Base-by-base conservation (phyloP, 225 moss, liverwort and hornwort species). In the Rhytidiadelphus loreus region DNA sequence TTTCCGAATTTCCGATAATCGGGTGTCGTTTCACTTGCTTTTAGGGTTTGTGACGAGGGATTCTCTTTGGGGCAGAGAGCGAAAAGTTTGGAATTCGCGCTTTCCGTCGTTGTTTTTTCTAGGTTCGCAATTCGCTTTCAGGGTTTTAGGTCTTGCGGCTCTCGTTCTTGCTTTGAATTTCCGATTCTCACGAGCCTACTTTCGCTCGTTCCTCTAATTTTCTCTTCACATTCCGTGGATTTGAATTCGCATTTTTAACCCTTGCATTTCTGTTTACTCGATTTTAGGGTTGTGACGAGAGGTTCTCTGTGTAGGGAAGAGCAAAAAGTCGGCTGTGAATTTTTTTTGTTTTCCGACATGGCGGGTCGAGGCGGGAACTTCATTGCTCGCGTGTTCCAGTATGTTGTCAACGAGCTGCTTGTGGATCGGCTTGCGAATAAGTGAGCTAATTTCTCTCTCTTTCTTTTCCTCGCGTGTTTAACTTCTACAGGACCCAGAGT, bases 361-460 rank as follows among this genome's bases (percentile, higher is more conserved):
- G 96, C 95, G 50, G 95, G 98, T 68, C 92, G 95, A 37, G 96
- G 97, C 56, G 94, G 92, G 28, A 92, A 89, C 64, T 97, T 98
- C 90, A 90, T 98, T 39, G 91, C 95, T 44, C 92, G 98, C 58
- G 98, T 97, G 77, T 83, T 98, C 86, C 98, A 98, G 84, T 98
- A 98, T 82, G 94, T 98, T 44, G 93, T 98, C 66, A 98, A 96
- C 88, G 98, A 98, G 90, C 87, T 98, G 64, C 90, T 98, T 71
- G 95, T 97, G 85, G 98, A 98, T 90, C 97, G 98, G 33, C 93
- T 98, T 77, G 97, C 98, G 44, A 98, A 98, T 80, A 97, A 95
- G 95, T 93, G 84, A 83, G 91, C 25, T 25, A 71, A 66, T 75
- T 37, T 55, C 75, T 60, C 71, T 77, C 65, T 75, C n/a, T n/a